Base-by-base conservation (phyloP, 352 stramenopile genomes). In the Pythium rishiriense region DNA sequence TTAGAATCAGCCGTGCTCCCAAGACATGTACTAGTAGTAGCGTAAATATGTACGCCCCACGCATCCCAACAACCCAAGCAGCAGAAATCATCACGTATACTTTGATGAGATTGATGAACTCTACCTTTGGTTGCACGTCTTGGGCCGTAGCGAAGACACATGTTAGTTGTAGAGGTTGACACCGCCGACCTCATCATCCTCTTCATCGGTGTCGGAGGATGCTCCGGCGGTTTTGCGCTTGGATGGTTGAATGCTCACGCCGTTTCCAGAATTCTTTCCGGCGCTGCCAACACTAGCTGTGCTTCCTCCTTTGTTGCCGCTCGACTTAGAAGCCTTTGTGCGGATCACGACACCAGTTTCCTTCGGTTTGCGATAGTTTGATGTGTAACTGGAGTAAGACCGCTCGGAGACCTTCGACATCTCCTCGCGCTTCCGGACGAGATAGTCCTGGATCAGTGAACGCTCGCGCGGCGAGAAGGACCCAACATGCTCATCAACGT, bases 291-390 rank as follows among this genome's bases (percentile, higher is more conserved):
- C 58, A 46, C 80, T 91, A 2, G 74, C 76, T 7, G 68, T 77
- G 52, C 79, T 88, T 25, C 78, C 73, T 25, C 78, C 79, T 42
- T 87, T 78, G 37, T 85, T 69, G 29, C 81, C 81, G 37, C 74
- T 76, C 24, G 81, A 79, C n/a, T 74, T 85, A 3, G 79, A 86
- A 5, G 64, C 45, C 62, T 90, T 83, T 22, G 82, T 93, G 46
- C 80, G 85, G 55, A 92, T 94, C 28, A 94, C 83, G 15, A 94
- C 66, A 11, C 82, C 85, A 1, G 85, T 75, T 59, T 94, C 85
- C 58, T 89, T 91, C 3, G 85, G 83, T 47, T 92, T 94, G 43
- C 77, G 69, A 45, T 88, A 87, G 52, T 84, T 77, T 5, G 53
- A 63, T 26, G 86, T 87, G 19, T 75, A 75, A 46, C 68, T 87